These are phyloP conservation scores for Ostreobium quekettii DNA, from an alignment of 139 green algal genomes.

Conservation along the genomic window DNA sequence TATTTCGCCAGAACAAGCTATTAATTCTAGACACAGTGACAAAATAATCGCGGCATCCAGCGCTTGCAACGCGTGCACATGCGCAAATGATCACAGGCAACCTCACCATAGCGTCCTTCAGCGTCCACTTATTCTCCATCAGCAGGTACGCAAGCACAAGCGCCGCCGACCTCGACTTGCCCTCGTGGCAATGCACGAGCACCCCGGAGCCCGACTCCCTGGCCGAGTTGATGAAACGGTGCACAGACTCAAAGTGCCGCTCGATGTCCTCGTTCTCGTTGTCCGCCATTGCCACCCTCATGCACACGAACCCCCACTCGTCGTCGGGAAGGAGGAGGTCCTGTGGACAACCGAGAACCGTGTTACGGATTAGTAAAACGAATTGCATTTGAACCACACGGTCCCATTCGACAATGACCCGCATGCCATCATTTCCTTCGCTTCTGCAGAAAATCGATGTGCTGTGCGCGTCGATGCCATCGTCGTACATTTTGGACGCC, in stretches of 20 bases:
- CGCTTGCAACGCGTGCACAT: not conserved
- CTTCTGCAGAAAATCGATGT: no score
- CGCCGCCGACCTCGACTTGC: constrained; percentile 60
- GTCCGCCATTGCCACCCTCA: constrained; percentile 59
- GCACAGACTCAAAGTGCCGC: constrained; percentile 40
- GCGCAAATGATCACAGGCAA: constrained; percentile 24
- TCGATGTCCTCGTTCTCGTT: constrained; percentile 67
- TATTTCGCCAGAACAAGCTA: not conserved
- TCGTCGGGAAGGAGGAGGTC: constrained; percentile 38
- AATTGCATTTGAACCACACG: not conserved
- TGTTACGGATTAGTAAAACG: no score
- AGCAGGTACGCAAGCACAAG: constrained; percentile 72
- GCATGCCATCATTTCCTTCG: no score
- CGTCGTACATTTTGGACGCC: no score
- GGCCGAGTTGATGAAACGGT: constrained; percentile 56
- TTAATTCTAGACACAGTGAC: not conserved
- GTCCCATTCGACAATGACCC: not conserved
- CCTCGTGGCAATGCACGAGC: constrained; percentile 87
- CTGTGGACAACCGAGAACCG: no score
- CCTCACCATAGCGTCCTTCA: constrained; percentile 47
- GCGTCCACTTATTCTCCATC: constrained; percentile 29
- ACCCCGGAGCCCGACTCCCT: constrained; percentile 35
- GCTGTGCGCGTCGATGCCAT: no score
- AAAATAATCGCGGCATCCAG: not conserved
- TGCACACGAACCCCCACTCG: constrained; percentile 32